These are phyloP conservation scores for Coleophoma eucalyptorum DNA, from an alignment of 2,329 filamentous ascomycete species.

Conservation along the genomic window DNA sequence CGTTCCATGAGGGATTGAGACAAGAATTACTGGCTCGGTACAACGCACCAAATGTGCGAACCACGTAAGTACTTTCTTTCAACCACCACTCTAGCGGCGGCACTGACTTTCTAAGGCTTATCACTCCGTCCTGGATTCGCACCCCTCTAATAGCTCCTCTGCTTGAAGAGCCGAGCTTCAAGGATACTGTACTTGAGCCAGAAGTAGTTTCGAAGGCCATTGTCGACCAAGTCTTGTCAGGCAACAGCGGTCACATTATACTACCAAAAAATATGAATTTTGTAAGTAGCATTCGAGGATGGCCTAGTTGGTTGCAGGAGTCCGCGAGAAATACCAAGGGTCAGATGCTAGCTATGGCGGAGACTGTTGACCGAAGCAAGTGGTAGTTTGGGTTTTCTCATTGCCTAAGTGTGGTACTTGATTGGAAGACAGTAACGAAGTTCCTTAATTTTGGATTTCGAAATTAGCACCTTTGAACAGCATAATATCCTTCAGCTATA, in stretches of 20 bases:
- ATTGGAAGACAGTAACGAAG: too few species aligned
- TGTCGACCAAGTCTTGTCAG: conserved; percentile 54
- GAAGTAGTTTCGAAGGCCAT: conserved; percentile 61
- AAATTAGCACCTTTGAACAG: too few species aligned
- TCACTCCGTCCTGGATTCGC: conserved; percentile 58
- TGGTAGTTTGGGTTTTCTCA: not conserved
- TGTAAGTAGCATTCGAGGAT: conserved; percentile 15
- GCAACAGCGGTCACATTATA: conserved; percentile 51
- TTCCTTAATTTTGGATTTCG: too few species aligned
- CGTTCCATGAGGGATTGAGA: conserved; percentile 64
- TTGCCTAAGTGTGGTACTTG: too few species aligned
- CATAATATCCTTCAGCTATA: too few species aligned
- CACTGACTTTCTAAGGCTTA: conserved; percentile 37
- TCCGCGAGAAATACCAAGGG: conserved; percentile 11
- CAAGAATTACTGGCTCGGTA: conserved; percentile 55
- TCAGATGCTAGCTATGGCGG: not conserved
- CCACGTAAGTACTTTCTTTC: conserved; percentile 18
- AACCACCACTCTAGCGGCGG: not conserved
- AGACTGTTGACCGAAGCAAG: not conserved
- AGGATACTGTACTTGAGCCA: conserved; percentile 48
- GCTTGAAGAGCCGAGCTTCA: conserved; percentile 40
- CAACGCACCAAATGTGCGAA: conserved; percentile 57
- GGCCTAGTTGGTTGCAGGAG: conserved; percentile 22
- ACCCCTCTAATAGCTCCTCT: conserved; percentile 54
- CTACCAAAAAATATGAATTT: conserved; percentile 34